Conservation (phyloP, 192 early-diverging fungal genomes). For the Backusella mclennaniae region DNA sequence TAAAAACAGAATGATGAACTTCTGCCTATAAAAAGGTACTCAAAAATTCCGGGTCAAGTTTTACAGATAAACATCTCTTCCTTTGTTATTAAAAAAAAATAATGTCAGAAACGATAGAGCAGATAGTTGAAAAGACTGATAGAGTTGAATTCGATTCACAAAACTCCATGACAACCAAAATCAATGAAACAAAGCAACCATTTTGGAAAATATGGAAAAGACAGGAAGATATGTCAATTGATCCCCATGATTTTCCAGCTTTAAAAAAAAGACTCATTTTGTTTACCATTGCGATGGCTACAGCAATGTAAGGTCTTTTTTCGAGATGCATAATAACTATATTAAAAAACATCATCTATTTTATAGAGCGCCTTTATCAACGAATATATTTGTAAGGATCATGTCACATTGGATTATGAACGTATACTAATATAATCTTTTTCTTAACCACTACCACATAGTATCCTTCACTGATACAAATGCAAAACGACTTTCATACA, state of each 20-base stretch:
- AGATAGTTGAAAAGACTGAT: neutral
- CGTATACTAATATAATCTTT: neutral
- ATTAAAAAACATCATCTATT: slow-evolving; percentile 13
- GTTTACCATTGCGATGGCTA: slow-evolving; percentile 5
- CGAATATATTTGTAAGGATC: neutral
- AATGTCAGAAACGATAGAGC: neutral
- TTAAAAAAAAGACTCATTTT: slow-evolving; percentile 16
- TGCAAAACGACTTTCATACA: slow-evolving; percentile 26
- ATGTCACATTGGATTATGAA: neutral
- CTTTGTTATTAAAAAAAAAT: neutral
- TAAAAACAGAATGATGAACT: neutral
- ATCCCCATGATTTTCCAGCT: slow-evolving; percentile 4
- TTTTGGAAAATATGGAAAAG: slow-evolving; percentile 5
- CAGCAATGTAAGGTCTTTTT: slow-evolving; percentile 4
- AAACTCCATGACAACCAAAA: neutral
- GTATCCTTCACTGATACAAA: slow-evolving; percentile 29
- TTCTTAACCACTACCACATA: neutral
- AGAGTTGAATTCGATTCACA: neutral
- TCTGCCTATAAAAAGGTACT: neutral
- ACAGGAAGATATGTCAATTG: neutral
- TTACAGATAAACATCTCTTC: neutral
- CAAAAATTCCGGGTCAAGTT: neutral
- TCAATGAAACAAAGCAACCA: neutral
- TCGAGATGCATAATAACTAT: slow-evolving; percentile 10
- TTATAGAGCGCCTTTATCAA: neutral